Evolutionary conservation across 805 yeast genomes (phyloP), one percentile per base, ranked within the genome.

Genomic region (Metschnikowia baotianmanensis): DNA sequence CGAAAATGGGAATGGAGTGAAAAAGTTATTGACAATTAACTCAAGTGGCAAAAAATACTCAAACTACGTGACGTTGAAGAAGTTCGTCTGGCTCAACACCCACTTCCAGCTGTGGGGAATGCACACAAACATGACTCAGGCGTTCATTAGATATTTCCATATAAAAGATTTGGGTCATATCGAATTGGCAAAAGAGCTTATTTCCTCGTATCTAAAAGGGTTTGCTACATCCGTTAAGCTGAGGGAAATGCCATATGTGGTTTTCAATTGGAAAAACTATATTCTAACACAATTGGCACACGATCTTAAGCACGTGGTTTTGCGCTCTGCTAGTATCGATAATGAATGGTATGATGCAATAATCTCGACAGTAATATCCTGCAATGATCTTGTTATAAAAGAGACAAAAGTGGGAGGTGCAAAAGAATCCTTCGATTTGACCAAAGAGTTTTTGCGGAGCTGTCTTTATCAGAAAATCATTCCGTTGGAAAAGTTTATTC

Each of bases 181-280:
- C 8, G 37, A 35, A 6, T 39, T 55, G 6, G 43, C 55, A 2
- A 40, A 38, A 13, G 58, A 57, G 27, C 40, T 65, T 15, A 43
- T 63, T 8, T 32, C 36, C 6, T 33, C 55, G 1, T 43, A 55
- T n/a, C 55, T 65, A 23, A 48, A 36, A 12, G 63, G 63, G 1
- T 36, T 52, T 13, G 43, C 49, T 4, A 38, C 43, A 12, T 55
- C 60, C 0, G 34, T 55, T 4, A 20, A 23, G 19, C 52, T 56
- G 32, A 47, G 52, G n/a, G 61, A 55, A 13, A 44, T 52, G 6
- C 43, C 52, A 3, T 62, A 55, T 38, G 52, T 65, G 12, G 36
- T 52, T 6, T 59, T 58, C 48, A 66, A 64, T 46, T 67, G 69
- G 67, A 52, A 55, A 31, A 67, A 58, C 40, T 69, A 59, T 42